These are phyloP conservation scores for Glonium stellatum DNA, from an alignment of 495 filamentous ascomycete species.

Conservation along the genomic window DNA sequence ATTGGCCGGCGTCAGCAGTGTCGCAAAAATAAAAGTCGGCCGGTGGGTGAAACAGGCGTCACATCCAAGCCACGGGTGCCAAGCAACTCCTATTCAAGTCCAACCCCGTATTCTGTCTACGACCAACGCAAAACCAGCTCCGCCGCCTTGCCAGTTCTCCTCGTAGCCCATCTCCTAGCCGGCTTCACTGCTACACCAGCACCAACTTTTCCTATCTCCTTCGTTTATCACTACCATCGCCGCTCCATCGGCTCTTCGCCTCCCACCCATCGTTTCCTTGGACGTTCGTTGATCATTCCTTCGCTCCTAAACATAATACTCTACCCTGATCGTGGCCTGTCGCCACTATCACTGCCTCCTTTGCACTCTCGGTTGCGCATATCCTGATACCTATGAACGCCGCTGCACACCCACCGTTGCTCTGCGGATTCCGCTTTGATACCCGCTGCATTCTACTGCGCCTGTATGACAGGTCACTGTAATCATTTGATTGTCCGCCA, in stretches of 20 bases:
- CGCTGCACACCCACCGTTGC: constrained; percentile 11
- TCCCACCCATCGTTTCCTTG: background rate
- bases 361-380: background rate
- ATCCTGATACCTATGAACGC: constrained; percentile 1
- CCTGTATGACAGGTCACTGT: constrained; percentile 15
- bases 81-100: background rate
- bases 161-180: background rate
- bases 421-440: constrained; percentile 18
- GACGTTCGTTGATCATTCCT: background rate
- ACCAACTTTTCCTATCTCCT: background rate
- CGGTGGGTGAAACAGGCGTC: background rate
- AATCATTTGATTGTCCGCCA: constrained; percentile 1
- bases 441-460: constrained; percentile 11
- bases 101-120: background rate
- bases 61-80: background rate
- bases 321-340: background rate
- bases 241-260: background rate
- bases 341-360: background rate
- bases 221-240: background rate
- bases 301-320: background rate
- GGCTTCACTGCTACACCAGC: background rate
- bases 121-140: background rate
- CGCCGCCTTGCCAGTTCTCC: background rate
- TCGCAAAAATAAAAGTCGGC: constrained; percentile 1
- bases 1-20: background rate